These are phyloP conservation scores for Penicillium malachiteum DNA, from an alignment of 495 filamentous ascomycete species.

Conservation along the genomic window DNA sequence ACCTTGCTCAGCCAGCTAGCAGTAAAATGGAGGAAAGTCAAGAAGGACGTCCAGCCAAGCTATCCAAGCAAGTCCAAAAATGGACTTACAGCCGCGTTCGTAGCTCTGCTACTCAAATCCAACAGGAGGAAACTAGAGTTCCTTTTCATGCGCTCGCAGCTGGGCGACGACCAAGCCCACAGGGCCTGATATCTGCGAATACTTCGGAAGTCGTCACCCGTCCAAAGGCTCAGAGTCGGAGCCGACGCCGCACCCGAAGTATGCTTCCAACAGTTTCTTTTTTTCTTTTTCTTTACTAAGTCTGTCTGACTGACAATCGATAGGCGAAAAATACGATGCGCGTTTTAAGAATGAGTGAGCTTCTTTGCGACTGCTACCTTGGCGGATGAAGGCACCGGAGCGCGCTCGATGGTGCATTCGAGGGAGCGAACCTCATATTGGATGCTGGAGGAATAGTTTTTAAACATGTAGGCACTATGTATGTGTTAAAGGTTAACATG, in stretches of 20 bases:
- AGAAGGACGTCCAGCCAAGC: slow-evolving; percentile 11
- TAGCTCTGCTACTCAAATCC: slow-evolving; percentile 6
- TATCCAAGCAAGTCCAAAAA: slow-evolving; percentile 21
- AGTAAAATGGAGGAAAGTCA: neutral
- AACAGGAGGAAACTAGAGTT: slow-evolving; percentile 1
- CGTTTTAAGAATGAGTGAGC: slow-evolving; percentile 29
- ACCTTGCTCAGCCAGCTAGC: neutral
- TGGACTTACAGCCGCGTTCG: slow-evolving; percentile 29
- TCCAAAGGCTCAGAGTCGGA: slow-evolving; percentile 13
- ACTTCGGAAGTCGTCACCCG: slow-evolving; percentile 5
- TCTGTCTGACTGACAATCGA: slow-evolving; percentile 6
- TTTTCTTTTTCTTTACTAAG: neutral
- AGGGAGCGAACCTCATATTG: no score
- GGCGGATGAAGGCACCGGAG: neutral
- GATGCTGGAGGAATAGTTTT: no score
- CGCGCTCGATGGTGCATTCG: no score
- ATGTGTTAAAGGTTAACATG: no score
- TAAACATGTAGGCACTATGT: no score
- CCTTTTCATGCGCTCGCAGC: neutral
- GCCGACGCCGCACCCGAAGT: slow-evolving; percentile 30
- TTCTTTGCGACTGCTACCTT: neutral
- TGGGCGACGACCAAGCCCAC: slow-evolving; percentile 18
- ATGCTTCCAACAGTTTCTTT: neutral
- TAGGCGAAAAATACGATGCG: slow-evolving; percentile 37
- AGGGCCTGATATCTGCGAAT: slow-evolving; percentile 22